Conservation (phyloP, 192 early-diverging fungal species). For the Coemansia sp. region DNA sequence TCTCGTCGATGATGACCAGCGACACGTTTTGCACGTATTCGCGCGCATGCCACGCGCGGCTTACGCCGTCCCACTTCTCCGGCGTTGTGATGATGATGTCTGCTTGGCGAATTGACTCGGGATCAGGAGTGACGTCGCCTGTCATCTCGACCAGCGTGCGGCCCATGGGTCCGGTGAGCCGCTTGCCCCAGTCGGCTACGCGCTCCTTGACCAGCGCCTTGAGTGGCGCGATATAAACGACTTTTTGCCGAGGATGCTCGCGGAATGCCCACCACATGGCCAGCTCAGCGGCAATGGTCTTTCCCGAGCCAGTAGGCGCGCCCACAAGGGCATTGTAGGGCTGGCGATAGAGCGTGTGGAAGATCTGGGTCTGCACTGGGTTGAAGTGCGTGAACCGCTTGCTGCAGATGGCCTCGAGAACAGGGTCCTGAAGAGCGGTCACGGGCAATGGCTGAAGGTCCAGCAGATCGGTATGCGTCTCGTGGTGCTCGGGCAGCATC, state of each 20-base stretch:
- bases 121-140: conserved; percentile 92
- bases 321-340: conserved; percentile 84
- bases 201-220: conserved; percentile 97
- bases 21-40: conserved; percentile 85
- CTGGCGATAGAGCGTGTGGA: conserved; percentile 92
- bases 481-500: conserved; percentile 80
- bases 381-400: conserved; percentile 94
- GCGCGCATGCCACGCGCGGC: conserved; percentile 86
- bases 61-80: conserved; percentile 98
- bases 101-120: conserved; percentile 76
- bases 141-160: conserved; percentile 91
- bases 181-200: conserved; percentile 80
- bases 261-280: conserved; percentile 93
- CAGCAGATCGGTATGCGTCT: conserved; percentile 88
- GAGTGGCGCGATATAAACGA: conserved; percentile 97
- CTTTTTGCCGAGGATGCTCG: conserved; percentile 72
- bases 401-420: conserved; percentile 82
- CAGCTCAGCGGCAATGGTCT: conserved; percentile 94
- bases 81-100: conserved; percentile 99
- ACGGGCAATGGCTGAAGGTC: conserved; percentile 89
- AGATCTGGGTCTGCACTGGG: conserved; percentile 97
- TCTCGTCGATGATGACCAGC: conserved; percentile 96
- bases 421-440: conserved; percentile 72
- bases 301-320: conserved; percentile 97
- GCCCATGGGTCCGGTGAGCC: conserved; percentile 68